Evolutionary conservation across 345 rosid genomes (phyloP), one percentile per base, ranked within the genome.

Genomic region (Crucihimalaya himalaica): DNA sequence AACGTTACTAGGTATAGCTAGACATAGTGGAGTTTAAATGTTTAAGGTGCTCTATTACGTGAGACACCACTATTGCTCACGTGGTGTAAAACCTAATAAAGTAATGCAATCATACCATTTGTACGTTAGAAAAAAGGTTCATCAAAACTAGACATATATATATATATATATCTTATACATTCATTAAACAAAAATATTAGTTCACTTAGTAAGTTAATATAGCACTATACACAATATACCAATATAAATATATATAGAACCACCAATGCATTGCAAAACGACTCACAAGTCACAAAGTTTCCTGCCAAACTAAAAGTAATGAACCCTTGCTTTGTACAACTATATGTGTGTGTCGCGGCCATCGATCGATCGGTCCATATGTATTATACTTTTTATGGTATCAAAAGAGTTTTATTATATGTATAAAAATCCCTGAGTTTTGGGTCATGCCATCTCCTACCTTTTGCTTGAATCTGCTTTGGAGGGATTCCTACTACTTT

Each of bases 401-500:
- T 23, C 2, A 21, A 57, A 35, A 14, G 5, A 35, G 39, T 19
- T 58, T 15, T 29, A 29, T 29, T 6, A 4, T 1, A 35, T 20
- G 8, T 35, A 35, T 58, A 14, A 14, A 39, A 61, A 19, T 11
- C 58, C 12, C 8, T 9, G 15, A 16, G 64, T 13, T 34, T 54
- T 64, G 71, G 29, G 34, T 58, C 71, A 63, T 70, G 57, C 16
- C 18, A 31, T 73, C 37, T 43, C 57, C 39, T 54, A 54, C 63
- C 62, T 73, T 71, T 73, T 64, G 18, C 71, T 73, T 64, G 25
- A 73, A 72, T 13, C 19, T 54, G n/a, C 47, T 43, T 23, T 55
- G 77, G 77, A 73, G 77, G 71, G 77, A 64, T 64, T 64, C 47
- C 28, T n/a, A 46, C 52, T 63, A n/a, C n/a, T n/a, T n/a, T n/a